Base-by-base conservation (phyloP, 768 basidiomycete species). In the Psilocybe sp. region DNA sequence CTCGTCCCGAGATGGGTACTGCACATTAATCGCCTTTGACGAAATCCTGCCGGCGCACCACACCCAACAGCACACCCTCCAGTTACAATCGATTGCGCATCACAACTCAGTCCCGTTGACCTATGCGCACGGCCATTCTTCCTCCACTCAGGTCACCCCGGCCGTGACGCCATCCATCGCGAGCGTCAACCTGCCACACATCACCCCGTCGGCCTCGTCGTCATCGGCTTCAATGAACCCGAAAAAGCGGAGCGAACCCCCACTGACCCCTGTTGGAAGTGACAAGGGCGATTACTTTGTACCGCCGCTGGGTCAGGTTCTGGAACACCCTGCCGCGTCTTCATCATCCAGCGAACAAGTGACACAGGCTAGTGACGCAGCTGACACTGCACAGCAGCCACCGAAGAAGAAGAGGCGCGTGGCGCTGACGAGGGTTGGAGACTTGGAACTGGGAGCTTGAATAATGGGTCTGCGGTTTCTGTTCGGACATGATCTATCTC, bases 1-100 rank as follows among this genome's bases (percentile, higher is more conserved):
- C 20, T 88, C 94, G 1, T 91, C 93, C 1, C 84, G 93, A 20
- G 97, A 99, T 63, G 97, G 97, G 0, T 99, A 98, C 68, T 98
- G 97, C 72, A 97, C 96, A 1, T 79, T 98, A 50, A 78, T 97
- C 58, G 79, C 91, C 16, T 98, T 99, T 64, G 95, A 98, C 69
- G 96, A 98, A 68, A 87, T 96, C 49, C 79, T 98, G 1, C 82
- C 92, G 0, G 78, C 87, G 4, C 82, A 96, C 64, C 87, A 91
- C 55, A 94, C 86, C 1, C 95, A 98, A 61, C 95, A 95, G 64
- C 89, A 91, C 51, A 82, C 89, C 4, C 79, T 96, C 15, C 95
- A 96, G 66, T 74, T 97, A 28, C 89, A 93, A 60, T 88, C 89
- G 33, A 93, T 97, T 50, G 94, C 94, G 2, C 87, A 91, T 59